phyloP scores from a whole-genome alignment of 305 asterid genomes.

The Plantago coronopus region DNA sequence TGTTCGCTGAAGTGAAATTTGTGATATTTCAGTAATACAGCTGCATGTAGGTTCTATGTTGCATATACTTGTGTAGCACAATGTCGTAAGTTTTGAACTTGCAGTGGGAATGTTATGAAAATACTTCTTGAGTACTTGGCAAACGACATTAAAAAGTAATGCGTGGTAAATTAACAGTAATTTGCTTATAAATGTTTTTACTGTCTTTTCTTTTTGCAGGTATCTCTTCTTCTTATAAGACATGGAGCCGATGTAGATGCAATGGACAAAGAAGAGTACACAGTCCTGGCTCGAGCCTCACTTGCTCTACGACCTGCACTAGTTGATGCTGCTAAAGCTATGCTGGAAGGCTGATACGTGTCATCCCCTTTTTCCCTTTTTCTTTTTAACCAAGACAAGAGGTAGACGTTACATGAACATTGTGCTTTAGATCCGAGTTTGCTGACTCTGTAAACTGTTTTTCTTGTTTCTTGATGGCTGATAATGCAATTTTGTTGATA shows the following conservation, averaged over 20 bases:
- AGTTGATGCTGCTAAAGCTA: constrained; percentile 81
- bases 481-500: background rate
- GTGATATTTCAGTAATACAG: background rate
- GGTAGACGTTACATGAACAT: background rate
- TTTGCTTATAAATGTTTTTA: too few relatives aligned
- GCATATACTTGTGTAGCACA: too few relatives aligned
- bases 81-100: too few relatives aligned
- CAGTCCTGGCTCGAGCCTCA: constrained; percentile 82
- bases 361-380: background rate
- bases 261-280: constrained; percentile 85
- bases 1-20: background rate
- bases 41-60: background rate
- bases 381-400: constrained; percentile 9
- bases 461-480: constrained; percentile 7
- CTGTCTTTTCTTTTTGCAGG: too few relatives aligned
- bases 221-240: constrained; percentile 80
- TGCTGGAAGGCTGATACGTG: constrained; percentile 63
- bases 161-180: too few relatives aligned
- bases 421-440: constrained; percentile 7
- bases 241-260: constrained; percentile 89
- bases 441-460: constrained; percentile 1
- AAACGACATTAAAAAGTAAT: too few relatives aligned
- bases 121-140: too few relatives aligned
- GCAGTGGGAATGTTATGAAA: too few relatives aligned
- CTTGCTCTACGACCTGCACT: constrained; percentile 52